A percentile compares a stretch with the other conserved stretches of the same genome.
These are phyloP conservation scores for Ganoderma sp. DNA, from an alignment of 1,284 basidiomycete genomes.

Conservation along the genomic window DNA sequence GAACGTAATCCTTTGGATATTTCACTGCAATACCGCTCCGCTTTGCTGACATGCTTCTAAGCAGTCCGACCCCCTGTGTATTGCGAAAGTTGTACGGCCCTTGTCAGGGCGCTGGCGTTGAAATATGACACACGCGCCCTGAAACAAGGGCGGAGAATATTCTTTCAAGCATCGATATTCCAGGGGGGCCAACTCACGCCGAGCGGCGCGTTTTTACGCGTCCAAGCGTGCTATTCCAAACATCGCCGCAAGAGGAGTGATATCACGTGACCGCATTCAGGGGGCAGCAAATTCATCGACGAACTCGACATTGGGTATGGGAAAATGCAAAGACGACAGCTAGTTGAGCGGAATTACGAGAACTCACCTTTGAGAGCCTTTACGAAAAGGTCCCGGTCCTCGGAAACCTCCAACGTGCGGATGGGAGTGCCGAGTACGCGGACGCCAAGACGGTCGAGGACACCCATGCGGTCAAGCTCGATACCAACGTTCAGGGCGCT, in stretches of 20 bases:
- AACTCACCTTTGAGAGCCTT: constrained; percentile 89
- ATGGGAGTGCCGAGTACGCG: constrained; percentile 97
- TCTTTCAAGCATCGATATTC: background rate
- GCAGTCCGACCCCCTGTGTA: background rate
- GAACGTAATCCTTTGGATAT: background rate
- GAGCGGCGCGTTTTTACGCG: background rate
- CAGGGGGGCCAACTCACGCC: background rate
- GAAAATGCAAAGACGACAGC: background rate
- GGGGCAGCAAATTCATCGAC: background rate
- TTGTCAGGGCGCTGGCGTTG: background rate
- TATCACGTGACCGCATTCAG: background rate
- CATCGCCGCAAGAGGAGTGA: background rate
- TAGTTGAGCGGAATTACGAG: background rate
- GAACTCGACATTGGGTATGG: background rate
- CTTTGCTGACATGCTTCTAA: background rate
- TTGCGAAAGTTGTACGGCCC: background rate
- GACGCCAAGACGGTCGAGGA: constrained; percentile 93
- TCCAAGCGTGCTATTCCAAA: background rate
- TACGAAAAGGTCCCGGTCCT: constrained; percentile 97
- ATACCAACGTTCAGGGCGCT: constrained; percentile 98
- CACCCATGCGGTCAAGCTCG: constrained; percentile 96
- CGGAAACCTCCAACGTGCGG: constrained; percentile 92
- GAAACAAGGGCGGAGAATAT: too few relatives aligned
- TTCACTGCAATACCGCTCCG: background rate
- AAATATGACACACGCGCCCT: background rate